phyloP scores from a whole-genome alignment of 805 yeast genomes.

The Yarrowia yakushimensis region DNA sequence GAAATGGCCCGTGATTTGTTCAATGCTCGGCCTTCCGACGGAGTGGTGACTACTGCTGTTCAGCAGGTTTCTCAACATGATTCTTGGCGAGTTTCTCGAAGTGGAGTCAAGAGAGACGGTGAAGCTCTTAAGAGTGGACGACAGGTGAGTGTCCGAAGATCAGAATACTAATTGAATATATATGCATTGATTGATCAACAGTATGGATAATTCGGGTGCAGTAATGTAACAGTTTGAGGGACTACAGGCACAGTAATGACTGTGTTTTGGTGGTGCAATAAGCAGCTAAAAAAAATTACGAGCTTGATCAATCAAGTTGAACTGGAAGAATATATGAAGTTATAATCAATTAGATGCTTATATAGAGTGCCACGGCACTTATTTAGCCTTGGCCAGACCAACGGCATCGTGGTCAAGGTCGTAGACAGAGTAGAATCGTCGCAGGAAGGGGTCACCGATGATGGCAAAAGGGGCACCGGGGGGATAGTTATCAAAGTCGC shows the following conservation, averaged over 20 bases:
- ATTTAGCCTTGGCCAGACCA: slow-evolving; percentile 76
- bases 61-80: background rate
- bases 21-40: background rate
- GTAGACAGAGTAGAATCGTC: slow-evolving; percentile 90
- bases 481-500: slow-evolving; percentile 95
- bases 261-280: too few relatives aligned
- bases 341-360: slow-evolving; percentile 20
- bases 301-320: too few relatives aligned
- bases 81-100: background rate
- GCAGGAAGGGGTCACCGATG: slow-evolving; percentile 94
- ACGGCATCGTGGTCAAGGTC: slow-evolving; percentile 89
- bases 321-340: background rate
- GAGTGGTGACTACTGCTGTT: background rate
- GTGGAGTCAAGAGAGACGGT: background rate
- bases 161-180: background rate
- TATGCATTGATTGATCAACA: background rate
- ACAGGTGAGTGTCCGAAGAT: background rate
- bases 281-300: too few relatives aligned
- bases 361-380: slow-evolving; percentile 15
- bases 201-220: too few relatives aligned
- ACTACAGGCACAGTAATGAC: too few relatives aligned
- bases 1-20: background rate
- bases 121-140: slow-evolving; percentile 8
- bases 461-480: slow-evolving; percentile 97
- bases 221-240: too few relatives aligned